phyloP scores from a whole-genome alignment of 2,329 filamentous ascomycete species.

The Verticillium zaregamsianum region DNA sequence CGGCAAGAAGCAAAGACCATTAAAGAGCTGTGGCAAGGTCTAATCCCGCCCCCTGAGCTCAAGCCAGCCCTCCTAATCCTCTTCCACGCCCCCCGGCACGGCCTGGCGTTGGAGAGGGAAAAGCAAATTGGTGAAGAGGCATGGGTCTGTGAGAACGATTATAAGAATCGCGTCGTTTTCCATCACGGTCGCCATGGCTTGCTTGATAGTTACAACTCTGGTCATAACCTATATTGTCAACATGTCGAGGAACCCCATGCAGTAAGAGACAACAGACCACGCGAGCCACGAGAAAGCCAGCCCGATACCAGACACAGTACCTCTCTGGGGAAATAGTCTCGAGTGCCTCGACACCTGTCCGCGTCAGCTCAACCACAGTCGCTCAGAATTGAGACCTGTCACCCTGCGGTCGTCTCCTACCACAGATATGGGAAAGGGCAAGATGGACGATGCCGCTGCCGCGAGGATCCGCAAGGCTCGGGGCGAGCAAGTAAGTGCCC shows the following conservation, averaged over 20 bases:
- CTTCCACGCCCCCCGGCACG: neutral
- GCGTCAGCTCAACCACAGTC: neutral
- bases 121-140: neutral
- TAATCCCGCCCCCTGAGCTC: neutral
- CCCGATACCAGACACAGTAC: too few species aligned
- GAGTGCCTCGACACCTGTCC: neutral
- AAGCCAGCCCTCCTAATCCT: neutral
- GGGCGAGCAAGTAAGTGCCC: conserved; percentile 30
- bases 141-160: neutral
- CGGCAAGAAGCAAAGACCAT: neutral
- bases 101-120: neutral
- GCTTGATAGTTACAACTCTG: neutral
- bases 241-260: neutral
- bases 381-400: neutral
- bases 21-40: neutral
- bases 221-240: neutral
- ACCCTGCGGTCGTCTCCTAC: neutral
- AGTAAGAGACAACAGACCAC: neutral
- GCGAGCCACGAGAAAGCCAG: too few species aligned
- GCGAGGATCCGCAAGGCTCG: conserved; percentile 36
- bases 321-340: neutral
- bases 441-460: conserved; percentile 38
- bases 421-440: conserved; percentile 15
- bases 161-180: neutral
- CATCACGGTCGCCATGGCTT: neutral